Evolutionary conservation across 106 monocot genomes (phyloP), one percentile per base, ranked within the genome.

Genomic region (Hemerocallis citrina): DNA sequence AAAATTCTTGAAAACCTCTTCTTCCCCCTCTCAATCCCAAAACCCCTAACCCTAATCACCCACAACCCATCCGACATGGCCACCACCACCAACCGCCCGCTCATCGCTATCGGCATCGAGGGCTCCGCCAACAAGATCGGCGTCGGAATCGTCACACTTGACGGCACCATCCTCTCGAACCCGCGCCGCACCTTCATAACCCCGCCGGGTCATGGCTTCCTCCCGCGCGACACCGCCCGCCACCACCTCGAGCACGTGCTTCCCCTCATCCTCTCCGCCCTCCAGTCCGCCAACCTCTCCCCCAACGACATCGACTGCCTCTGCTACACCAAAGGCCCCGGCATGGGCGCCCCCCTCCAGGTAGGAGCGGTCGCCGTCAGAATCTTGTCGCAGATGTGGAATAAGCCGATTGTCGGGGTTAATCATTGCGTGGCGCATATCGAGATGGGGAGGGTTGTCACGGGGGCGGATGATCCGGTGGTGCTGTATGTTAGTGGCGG

Each of bases 341-440:
- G 98, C 66, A 98, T 98, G 92, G 98, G 98, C 16, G 98, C 88
- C 7, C 92, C 92, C n/a, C 98, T 92, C 57, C 92, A 98, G 88
- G 85, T 89, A 29, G 57, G 74, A n/a, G 98, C 91, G 24, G 63
- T 85, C 21, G 81, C 74, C 7, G 98, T 78, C 3, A 72, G 98
- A 35, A 61, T 77, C 19, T 72, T 98, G 13, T 74, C 88, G 12
- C 64, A 40, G 72, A 64, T 98, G 12, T 98, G 98, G 98, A 52
- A 54, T 7, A 91, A 92, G 72, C 98, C 92, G 15, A 57, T 98
- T 48, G 98, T 98, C 28, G 92, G 74, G 22, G 92, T 98, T 23
- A 92, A 98, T 47, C 98, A 98, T 60, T 92, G 91, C 62, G 86
- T 92, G 8, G 91, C 86, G 9, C 91, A 92, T 45, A 83, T 92